phyloP scores from a whole-genome alignment of 129 eudicot genomes.

The Kitagawia praeruptora region DNA sequence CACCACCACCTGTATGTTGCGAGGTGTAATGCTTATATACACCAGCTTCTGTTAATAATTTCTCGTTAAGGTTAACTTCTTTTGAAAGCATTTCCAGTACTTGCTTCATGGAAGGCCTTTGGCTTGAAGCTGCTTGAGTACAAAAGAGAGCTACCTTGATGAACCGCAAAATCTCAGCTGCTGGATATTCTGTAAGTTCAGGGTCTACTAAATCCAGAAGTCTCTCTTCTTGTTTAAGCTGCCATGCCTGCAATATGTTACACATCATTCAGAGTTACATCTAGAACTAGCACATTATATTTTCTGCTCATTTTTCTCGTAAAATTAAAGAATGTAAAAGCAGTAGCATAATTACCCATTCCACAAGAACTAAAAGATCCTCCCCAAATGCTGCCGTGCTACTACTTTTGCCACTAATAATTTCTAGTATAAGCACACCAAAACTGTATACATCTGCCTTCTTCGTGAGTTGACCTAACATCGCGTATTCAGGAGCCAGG shows the following conservation, averaged over 20 bases:
- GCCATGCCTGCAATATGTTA: constrained; percentile 52
- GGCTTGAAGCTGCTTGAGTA: constrained; percentile 56
- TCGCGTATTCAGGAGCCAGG: constrained; percentile 72
- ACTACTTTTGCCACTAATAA: constrained; percentile 65
- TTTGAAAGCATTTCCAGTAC: constrained; percentile 64
- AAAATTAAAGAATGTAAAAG: neutral
- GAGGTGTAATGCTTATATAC: constrained; percentile 26
- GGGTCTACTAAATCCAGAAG: constrained; percentile 61
- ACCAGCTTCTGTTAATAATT: constrained; percentile 49
- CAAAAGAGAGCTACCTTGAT: constrained; percentile 63
- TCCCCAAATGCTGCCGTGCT: constrained; percentile 56
- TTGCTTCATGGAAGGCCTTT: constrained; percentile 74
- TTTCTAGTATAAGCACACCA: constrained; percentile 78
- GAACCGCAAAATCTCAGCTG: constrained; percentile 43
- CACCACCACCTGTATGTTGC: constrained; percentile 16
- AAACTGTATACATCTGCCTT: constrained; percentile 81
- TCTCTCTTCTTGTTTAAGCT: constrained; percentile 48
- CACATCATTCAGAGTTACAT: neutral
- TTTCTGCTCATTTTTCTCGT: neutral
- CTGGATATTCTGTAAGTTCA: constrained; percentile 44
- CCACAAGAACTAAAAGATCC: constrained; percentile 50
- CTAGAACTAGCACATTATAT: neutral
- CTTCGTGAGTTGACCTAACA: constrained; percentile 68
- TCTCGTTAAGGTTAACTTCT: constrained; percentile 52
- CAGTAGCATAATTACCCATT: constrained; percentile 48